Evolutionary conservation across 1,284 basidiomycete species (phyloP).

Genomic region (Ganoderma lingzhi): DNA sequence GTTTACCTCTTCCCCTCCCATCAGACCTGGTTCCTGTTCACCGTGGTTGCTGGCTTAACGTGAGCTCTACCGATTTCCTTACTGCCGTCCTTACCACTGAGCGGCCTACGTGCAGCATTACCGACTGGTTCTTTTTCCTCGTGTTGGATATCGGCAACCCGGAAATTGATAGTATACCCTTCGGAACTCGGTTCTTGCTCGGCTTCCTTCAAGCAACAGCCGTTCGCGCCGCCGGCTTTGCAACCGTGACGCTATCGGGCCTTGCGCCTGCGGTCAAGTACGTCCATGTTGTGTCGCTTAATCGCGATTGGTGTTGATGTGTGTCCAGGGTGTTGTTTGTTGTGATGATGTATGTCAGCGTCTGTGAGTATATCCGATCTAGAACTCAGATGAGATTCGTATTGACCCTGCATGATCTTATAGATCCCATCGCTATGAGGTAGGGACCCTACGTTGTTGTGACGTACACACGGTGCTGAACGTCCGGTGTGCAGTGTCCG

Average conservation of each 20-base stretch:
- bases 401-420: background rate
- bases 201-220: constrained; percentile 82
- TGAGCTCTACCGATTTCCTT: constrained; percentile 43
- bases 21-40: constrained; percentile 93
- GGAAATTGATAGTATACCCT: constrained; percentile 74
- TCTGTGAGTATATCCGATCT: constrained; percentile 38
- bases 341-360: constrained; percentile 62
- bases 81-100: background rate
- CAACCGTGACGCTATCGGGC: constrained; percentile 71
- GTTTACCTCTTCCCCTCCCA: constrained; percentile 95
- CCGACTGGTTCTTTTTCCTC: constrained; percentile 89
- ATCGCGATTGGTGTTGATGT: constrained; percentile 12
- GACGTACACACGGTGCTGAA: background rate
- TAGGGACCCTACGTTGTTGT: constrained; percentile 12
- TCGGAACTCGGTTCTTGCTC: constrained; percentile 70
- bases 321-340: constrained; percentile 60
- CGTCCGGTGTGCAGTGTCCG: constrained; percentile 66
- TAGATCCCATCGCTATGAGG: constrained; percentile 49
- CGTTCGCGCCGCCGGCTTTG: constrained; percentile 91
- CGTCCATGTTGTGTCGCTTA: constrained; percentile 28
- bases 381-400: background rate
- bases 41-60: constrained; percentile 75
- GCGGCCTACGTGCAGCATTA: constrained; percentile 33
- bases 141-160: constrained; percentile 89
- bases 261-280: constrained; percentile 80